A percentile compares a stretch with the other conserved stretches of the same genome.
Conservation (phyloP, 2,329 filamentous ascomycete genomes). For the Aspergillus sp. region DNA sequence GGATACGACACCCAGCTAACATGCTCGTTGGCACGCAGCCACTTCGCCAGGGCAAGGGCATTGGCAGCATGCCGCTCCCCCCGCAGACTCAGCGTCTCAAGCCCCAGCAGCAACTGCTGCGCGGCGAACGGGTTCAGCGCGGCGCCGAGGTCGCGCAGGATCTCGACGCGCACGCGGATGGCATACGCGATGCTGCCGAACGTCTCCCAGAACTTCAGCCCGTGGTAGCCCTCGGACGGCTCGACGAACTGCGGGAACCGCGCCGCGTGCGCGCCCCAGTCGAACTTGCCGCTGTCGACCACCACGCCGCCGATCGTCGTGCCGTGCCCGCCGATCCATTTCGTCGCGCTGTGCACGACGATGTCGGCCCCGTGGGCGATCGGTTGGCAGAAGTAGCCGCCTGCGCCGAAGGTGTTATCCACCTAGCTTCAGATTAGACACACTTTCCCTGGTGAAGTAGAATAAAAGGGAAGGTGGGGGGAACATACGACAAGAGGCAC, state of each 20-base stretch:
- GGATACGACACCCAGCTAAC: slow-evolving; percentile 95
- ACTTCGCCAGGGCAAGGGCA: slow-evolving; percentile 73
- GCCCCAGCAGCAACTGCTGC: slow-evolving; percentile 83
- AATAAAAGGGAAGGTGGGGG: neutral
- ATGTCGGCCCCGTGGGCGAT: slow-evolving; percentile 92
- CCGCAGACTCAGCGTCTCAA: slow-evolving; percentile 86
- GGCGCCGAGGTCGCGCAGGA: slow-evolving; percentile 81
- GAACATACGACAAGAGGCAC: slow-evolving; percentile 61
- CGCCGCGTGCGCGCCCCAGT: slow-evolving; percentile 81
- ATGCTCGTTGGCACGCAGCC: slow-evolving; percentile 78
- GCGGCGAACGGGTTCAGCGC: slow-evolving; percentile 86
- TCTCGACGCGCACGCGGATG: slow-evolving; percentile 83
- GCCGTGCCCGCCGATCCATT: slow-evolving; percentile 96
- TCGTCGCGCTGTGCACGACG: slow-evolving; percentile 89
- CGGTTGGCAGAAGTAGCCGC: slow-evolving; percentile 81
- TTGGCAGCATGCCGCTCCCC: slow-evolving; percentile 86
- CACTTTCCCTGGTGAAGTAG: neutral
- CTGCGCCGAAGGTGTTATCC: slow-evolving; percentile 94
- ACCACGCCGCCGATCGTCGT: slow-evolving; percentile 69
- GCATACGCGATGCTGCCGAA: slow-evolving; percentile 79
- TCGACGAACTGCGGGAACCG: slow-evolving; percentile 93
- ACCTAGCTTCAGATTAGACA: slow-evolving; percentile 51
- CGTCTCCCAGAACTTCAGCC: slow-evolving; percentile 90
- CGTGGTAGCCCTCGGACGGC: slow-evolving; percentile 82
- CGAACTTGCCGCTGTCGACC: slow-evolving; percentile 56